Evolutionary conservation across 352 stramenopile genomes (phyloP), one percentile per base, ranked within the genome.

Genomic region (Globisporangium irregulare): DNA sequence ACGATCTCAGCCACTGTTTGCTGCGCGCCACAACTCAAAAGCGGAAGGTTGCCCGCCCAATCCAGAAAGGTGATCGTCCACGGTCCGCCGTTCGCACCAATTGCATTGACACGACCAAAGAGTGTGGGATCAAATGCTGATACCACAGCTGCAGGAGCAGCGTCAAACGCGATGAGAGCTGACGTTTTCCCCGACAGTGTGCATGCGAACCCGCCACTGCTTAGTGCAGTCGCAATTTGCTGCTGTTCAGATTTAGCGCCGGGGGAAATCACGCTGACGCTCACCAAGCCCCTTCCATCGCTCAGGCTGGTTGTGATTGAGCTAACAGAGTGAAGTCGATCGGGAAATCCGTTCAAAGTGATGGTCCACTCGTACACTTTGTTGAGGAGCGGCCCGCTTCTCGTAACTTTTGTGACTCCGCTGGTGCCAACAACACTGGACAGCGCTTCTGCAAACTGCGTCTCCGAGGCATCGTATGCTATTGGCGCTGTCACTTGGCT

Each of bases 31-130:
- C 81, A 90, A 8, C 73, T 66, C 18, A 90, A 51, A 0, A 69
- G 20, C 0, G 74, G 64, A 0, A 90, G 20, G 46, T 84, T 55
- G 7, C 79, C 78, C 6, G 74, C 70, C 73, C 73, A 83, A 15
- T 85, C 76, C 0, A 86, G 25, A 58, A 87, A 87, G 1, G 65
- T 74, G 41, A 87, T 61, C 0, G 59, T 32, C 81, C 81, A 90
- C 2, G 77, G 72, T 1, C 78, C 75, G 22, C 70, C 71, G 27
- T 55, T 27, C 22, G 7, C 56, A 0, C 72, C 71, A 50, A 54
- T 69, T 20, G 76, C 67, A 25, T 27, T 20, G 8, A 81, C 62
- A n/a, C 57, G 63, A 10, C 80, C 80, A 56, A 89, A 81, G 0
- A 25, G 64, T 10, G 57, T 27, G 5, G 15, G 34, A 46, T 71